Evolutionary conservation across 2,329 filamentous ascomycete genomes (phyloP).

Genomic region (Paecilomyces dactylethromorphus): DNA sequence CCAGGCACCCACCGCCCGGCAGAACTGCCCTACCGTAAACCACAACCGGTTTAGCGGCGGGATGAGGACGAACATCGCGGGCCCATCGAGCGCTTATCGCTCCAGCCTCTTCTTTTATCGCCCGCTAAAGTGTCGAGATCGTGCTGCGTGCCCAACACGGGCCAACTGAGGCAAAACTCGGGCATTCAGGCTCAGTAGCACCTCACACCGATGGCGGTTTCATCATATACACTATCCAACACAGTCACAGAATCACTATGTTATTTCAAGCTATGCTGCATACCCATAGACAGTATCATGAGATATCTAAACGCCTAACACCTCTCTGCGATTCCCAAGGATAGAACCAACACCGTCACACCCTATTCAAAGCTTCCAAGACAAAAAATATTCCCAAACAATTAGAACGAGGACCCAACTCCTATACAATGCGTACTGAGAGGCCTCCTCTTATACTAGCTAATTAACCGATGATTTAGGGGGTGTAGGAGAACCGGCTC

Average conservation of each 20-base stretch:
- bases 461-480: conserved; percentile 10
- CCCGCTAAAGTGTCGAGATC: background rate
- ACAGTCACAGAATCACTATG: background rate
- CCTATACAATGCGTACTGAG: conserved; percentile 7
- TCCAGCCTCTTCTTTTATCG: conserved; percentile 1
- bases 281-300: background rate
- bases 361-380: background rate
- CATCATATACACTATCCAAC: background rate
- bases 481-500: conserved; percentile 29
- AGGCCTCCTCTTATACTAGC: background rate
- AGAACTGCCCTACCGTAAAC: conserved; percentile 8
- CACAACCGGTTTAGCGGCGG: conserved; percentile 3
- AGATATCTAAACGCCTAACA: background rate
- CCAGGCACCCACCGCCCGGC: conserved; percentile 23
- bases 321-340: background rate
- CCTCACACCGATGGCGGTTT: background rate
- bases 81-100: background rate
- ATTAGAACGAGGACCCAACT: background rate
- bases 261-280: background rate
- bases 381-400: background rate
- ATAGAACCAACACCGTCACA: background rate
- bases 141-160: background rate
- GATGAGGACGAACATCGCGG: background rate
- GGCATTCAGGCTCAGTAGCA: background rate
- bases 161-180: background rate